Base-by-base conservation (phyloP, 495 filamentous ascomycete genomes). In the Recurvomyces mirabilis region DNA sequence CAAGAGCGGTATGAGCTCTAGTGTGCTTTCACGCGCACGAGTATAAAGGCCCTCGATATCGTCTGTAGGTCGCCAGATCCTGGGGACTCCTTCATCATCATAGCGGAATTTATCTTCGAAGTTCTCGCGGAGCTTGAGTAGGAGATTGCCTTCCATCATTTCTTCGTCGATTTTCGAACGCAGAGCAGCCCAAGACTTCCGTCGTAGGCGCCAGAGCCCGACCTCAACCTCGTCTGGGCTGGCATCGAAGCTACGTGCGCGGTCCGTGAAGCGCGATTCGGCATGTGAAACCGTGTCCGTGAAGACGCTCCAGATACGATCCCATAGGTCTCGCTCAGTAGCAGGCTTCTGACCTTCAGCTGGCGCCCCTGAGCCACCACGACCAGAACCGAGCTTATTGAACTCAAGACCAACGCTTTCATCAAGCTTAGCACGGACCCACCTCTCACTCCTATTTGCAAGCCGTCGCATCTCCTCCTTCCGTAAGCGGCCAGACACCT, bases 21-120 rank as follows among this genome's bases (percentile, higher is more conserved):
- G 68, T 0, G 91, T 98, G 1, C 85, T 87, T 56, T 95, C 88
- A 42, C 87, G 81, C 10, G 91, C 87, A 35, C 74, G 76, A 11
- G 88, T 94, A 59, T 95, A 98, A 37, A 89, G 63, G 33, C 87
- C 86, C 63, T 98, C 93, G 55, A 98, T 96, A 59, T 96, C 91
- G 60, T 98, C 91, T 0, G 82, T 88, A 1, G 91, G 91, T 17
- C 93, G 81, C 91, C 91, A 98, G 57, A 98, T 94, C 28, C 91
- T 72, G 4, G 91, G 91, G 2, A 98, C 93, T 26, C 93, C 93
- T 12, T 77, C 78, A 36, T 93, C 88, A 51, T 98, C 93, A 55
- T 98, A 98, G 43, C 91, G 83, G 73, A 98, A 98, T 59, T 93
- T 94, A 65, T 98, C 91, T 56, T 98, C 91, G 52, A 98, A 98